Evolutionary conservation across 2,329 filamentous ascomycete species (phyloP).

Genomic region (Colletotrichum simmondsii): DNA sequence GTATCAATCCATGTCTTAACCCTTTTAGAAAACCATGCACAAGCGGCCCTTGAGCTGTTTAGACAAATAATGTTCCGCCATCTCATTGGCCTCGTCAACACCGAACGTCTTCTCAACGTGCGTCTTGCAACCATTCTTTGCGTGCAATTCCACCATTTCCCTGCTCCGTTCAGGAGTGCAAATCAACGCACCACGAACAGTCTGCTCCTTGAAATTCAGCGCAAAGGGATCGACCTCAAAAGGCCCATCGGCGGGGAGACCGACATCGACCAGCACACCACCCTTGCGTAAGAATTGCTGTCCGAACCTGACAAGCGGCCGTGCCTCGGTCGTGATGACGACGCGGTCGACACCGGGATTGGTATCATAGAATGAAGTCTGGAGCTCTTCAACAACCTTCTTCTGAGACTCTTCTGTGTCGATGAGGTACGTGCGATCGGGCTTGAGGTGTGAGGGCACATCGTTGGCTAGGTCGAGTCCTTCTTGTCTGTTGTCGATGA

Average conservation of each 20-base stretch:
- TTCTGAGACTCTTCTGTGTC: slow-evolving; percentile 29
- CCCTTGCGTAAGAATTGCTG: slow-evolving; percentile 37
- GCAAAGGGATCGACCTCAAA: slow-evolving; percentile 36
- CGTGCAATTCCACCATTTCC: slow-evolving; percentile 35
- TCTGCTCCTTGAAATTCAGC: slow-evolving; percentile 38
- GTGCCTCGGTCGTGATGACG: slow-evolving; percentile 33
- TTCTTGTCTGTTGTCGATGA: slow-evolving; percentile 37
- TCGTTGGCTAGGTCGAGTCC: slow-evolving; percentile 33
- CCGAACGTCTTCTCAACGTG: slow-evolving; percentile 34
- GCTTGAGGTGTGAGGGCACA: slow-evolving; percentile 27
- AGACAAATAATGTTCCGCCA: slow-evolving; percentile 33
- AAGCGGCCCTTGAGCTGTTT: slow-evolving; percentile 34
- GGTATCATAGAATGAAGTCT: slow-evolving; percentile 26
- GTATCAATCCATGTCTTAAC: neutral
- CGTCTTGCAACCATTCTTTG: slow-evolving; percentile 32
- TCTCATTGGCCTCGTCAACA: slow-evolving; percentile 33
- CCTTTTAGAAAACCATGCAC: slow-evolving; percentile 33
- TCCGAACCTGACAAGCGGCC: slow-evolving; percentile 25
- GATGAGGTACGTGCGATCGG: slow-evolving; percentile 26
- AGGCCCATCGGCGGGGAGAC: slow-evolving; percentile 31
- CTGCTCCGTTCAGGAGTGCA: slow-evolving; percentile 35
- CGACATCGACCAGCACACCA: slow-evolving; percentile 32
- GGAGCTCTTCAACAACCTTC: slow-evolving; percentile 27
- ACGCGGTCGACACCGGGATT: slow-evolving; percentile 38
- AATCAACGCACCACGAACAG: slow-evolving; percentile 32